phyloP scores from a whole-genome alignment of 1,284 basidiomycete genomes.

The Cryptococcus depauperatus region DNA sequence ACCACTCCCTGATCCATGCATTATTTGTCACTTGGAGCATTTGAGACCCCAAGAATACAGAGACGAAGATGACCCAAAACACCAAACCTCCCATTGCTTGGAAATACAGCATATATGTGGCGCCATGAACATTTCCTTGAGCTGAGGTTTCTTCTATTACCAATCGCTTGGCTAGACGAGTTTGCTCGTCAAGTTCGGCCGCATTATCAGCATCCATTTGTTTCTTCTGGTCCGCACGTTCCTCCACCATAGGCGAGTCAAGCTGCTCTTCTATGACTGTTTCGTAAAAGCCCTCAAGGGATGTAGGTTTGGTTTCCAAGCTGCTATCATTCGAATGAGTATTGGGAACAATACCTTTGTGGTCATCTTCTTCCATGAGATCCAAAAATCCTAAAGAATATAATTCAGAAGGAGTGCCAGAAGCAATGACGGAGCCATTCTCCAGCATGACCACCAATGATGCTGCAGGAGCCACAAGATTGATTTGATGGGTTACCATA shows the following conservation, averaged over 20 bases:
- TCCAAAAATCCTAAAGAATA: conserved; percentile 18
- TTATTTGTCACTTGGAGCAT: conserved; percentile 40
- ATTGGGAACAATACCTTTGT: no score
- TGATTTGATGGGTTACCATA: conserved; percentile 51
- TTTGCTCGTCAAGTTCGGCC: conserved; percentile 4
- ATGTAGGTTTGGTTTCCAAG: background rate
- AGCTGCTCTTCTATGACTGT: conserved; percentile 28
- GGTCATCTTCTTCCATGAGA: conserved; percentile 12
- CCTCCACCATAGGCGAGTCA: conserved; percentile 54
- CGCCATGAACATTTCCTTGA: conserved; percentile 30
- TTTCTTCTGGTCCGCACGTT: conserved; percentile 51
- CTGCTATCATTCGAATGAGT: background rate
- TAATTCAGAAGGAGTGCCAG: conserved; percentile 36
- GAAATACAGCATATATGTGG: conserved; percentile 39
- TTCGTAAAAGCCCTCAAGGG: background rate
- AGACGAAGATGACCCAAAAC: conserved; percentile 35
- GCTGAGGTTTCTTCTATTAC: conserved; percentile 36
- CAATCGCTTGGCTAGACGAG: conserved; percentile 29
- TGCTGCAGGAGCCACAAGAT: conserved; percentile 48
- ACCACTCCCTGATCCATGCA: conserved; percentile 44
- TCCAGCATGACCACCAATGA: conserved; percentile 42
- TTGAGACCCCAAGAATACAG: conserved; percentile 37
- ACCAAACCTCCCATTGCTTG: conserved; percentile 28
- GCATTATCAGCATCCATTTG: conserved; percentile 27
- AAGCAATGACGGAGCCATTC: conserved; percentile 29